phyloP scores from a whole-genome alignment of 768 basidiomycete genomes.

The Lentinula detonsa region DNA sequence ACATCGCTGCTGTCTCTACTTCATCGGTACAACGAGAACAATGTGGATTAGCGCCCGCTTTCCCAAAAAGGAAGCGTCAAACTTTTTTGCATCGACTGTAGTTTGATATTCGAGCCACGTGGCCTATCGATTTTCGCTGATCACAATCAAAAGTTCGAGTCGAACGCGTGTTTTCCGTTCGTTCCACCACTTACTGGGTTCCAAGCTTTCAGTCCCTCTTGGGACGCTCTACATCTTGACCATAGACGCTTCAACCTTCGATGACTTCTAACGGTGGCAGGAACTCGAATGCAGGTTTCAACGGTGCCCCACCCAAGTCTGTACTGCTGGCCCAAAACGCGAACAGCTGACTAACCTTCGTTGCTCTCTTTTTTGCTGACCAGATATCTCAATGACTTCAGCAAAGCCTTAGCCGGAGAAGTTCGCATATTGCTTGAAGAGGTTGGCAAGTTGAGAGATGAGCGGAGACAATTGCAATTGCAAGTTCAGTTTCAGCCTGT shows the following conservation, averaged over 20 bases:
- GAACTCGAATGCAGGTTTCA: neutral
- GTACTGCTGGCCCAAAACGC: neutral
- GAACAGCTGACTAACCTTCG: neutral
- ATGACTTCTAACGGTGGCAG: slow-evolving; percentile 5
- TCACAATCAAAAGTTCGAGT: neutral
- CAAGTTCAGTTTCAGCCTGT: slow-evolving; percentile 30
- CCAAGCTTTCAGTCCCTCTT: neutral
- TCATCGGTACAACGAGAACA: no score
- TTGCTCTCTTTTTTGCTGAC: neutral
- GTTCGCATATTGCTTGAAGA: slow-evolving; percentile 74
- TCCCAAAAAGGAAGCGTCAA: no score
- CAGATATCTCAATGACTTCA: slow-evolving; percentile 77
- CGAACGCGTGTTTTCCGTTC: slow-evolving; percentile 1
- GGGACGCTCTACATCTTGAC: neutral
- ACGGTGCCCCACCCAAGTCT: neutral
- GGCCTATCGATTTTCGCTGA: neutral
- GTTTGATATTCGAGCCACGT: neutral
- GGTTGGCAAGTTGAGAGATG: slow-evolving; percentile 76
- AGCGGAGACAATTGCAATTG: slow-evolving; percentile 71
- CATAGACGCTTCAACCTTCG: neutral
- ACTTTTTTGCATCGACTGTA: no score
- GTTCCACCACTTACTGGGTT: neutral
- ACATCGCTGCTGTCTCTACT: no score
- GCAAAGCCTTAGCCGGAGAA: slow-evolving; percentile 73
- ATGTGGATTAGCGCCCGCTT: no score